phyloP scores from a whole-genome alignment of 257 asterid genomes.

The Solanum arcanum region DNA sequence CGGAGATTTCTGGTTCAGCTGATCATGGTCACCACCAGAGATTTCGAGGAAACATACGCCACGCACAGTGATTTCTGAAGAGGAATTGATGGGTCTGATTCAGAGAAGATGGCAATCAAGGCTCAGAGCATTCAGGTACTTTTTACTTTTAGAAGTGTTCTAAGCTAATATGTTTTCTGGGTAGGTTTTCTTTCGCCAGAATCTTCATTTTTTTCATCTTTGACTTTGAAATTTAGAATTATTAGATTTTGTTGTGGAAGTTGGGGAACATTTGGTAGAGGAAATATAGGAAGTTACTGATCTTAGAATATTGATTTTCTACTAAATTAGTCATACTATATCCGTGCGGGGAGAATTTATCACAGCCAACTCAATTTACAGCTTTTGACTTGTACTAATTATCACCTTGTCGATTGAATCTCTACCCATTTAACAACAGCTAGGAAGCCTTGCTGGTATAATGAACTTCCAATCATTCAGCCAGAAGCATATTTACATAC shows the following conservation, averaged over 20 bases:
- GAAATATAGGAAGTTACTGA: not conserved
- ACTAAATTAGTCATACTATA: not conserved
- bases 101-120: not conserved
- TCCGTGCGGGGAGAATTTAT: not conserved
- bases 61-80: not conserved
- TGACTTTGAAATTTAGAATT: not conserved
- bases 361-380: not conserved
- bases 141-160: not conserved
- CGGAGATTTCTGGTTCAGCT: conserved; percentile 15
- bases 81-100: not conserved
- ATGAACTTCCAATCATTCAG: not conserved
- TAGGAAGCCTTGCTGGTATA: not conserved
- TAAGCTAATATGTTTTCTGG: not conserved
- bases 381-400: not conserved
- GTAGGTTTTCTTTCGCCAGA: not conserved
- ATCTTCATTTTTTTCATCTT: not conserved
- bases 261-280: not conserved
- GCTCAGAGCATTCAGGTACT: conserved; percentile 16
- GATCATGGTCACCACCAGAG: not conserved
- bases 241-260: not conserved
- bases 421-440: not conserved
- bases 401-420: not conserved
- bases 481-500: not conserved
- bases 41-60: not conserved
- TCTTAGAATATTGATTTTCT: not conserved